A percentile compares a stretch with the other conserved stretches of the same genome.
These are phyloP conservation scores for Kingdonia uniflora DNA, from an alignment of 164 flowering plant species.

Conservation along the genomic window DNA sequence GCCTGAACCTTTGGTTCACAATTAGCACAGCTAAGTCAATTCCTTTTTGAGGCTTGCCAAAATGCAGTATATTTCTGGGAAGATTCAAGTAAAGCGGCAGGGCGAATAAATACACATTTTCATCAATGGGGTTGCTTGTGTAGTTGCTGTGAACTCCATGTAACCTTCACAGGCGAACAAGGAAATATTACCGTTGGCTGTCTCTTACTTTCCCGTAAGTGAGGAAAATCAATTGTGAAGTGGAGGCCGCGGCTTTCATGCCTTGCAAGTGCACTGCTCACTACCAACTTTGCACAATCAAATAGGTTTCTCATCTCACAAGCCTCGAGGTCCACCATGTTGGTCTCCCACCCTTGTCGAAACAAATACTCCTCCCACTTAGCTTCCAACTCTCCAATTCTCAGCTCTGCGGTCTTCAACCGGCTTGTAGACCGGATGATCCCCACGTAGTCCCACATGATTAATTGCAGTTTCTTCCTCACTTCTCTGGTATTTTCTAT, in stretches of 20 bases:
- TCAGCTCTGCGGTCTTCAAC: slow-evolving; percentile 55
- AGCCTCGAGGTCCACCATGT: slow-evolving; percentile 80
- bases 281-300: slow-evolving; percentile 84
- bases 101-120: background rate
- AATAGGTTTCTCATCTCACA: slow-evolving; percentile 94
- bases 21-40: no score
- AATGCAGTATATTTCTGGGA: no score
- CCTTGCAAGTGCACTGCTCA: slow-evolving; percentile 85
- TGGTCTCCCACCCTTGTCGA: slow-evolving; percentile 69
- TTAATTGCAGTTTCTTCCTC: slow-evolving; percentile 54
- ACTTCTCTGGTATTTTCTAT: slow-evolving; percentile 33
- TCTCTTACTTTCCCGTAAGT: slow-evolving; percentile 77
- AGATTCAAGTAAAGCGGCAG: no score
- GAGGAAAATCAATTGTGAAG: slow-evolving; percentile 78
- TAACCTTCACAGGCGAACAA: slow-evolving; percentile 31
- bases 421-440: slow-evolving; percentile 76
- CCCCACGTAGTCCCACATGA: slow-evolving; percentile 93
- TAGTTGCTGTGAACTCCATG: slow-evolving; percentile 83
- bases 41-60: no score
- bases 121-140: slow-evolving; percentile 36
- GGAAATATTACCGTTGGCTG: slow-evolving; percentile 81
- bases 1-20: no score
- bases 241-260: slow-evolving; percentile 98
- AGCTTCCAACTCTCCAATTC: slow-evolving; percentile 56
- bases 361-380: slow-evolving; percentile 75